Conservation (phyloP, 768 basidiomycete genomes). For the Stropharia rugosoannulata region DNA sequence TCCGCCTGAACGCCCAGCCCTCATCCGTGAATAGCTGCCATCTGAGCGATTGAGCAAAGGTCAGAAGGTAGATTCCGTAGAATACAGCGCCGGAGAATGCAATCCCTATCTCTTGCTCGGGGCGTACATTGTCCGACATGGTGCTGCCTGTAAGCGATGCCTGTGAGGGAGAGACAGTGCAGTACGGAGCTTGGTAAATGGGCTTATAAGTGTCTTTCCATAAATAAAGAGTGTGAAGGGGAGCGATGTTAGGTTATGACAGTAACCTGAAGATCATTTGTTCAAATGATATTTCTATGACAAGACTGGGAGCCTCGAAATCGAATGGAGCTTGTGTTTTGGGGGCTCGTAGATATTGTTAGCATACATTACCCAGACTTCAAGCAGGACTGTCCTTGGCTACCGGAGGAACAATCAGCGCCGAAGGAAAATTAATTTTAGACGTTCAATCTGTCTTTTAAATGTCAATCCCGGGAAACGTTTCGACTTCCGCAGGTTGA, state of each 20-base stretch:
- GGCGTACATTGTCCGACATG: conserved; percentile 7
- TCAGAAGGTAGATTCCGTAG: conserved; percentile 13
- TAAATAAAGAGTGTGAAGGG: not conserved
- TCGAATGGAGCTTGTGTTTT: too few species aligned
- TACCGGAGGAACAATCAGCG: too few species aligned
- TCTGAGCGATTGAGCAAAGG: conserved; percentile 10
- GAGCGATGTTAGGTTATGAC: not conserved
- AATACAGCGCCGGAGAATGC: conserved; percentile 10
- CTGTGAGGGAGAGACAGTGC: not conserved
- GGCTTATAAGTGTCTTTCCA: not conserved
- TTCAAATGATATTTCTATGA: not conserved
- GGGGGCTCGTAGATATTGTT: too few species aligned
- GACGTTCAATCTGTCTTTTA: too few species aligned
- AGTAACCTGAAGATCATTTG: not conserved
- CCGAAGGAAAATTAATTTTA: too few species aligned
- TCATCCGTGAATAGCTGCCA: conserved; percentile 16
- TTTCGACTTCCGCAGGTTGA: too few species aligned
- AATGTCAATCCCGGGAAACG: too few species aligned
- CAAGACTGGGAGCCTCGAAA: not conserved
- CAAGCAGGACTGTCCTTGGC: too few species aligned
- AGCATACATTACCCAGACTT: too few species aligned
- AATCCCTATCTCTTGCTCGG: conserved; percentile 9
- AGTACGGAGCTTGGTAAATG: not conserved
- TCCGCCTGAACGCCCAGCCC: conserved; percentile 9
- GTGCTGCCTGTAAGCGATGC: not conserved